Conservation (phyloP, 2,329 filamentous ascomycete species). For the Pseudogymnoascus sp. region DNA sequence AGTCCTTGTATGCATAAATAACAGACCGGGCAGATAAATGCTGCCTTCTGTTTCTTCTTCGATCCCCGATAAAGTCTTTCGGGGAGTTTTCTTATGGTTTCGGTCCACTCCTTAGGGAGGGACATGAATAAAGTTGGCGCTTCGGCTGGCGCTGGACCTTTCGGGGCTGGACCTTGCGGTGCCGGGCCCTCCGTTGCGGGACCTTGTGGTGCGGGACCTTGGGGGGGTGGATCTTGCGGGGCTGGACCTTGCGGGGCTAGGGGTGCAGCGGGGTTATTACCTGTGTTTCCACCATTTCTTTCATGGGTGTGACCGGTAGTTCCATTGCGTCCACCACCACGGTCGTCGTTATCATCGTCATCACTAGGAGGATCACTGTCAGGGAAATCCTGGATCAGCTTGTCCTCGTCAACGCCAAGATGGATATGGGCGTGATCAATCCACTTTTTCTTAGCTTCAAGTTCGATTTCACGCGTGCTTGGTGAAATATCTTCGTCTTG, state of each 20-base stretch:
- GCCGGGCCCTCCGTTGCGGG: no score
- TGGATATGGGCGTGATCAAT: background rate
- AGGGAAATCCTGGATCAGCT: background rate
- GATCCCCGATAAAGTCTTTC: background rate
- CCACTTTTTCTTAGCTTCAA: background rate
- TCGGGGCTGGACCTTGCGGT: background rate
- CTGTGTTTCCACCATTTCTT: background rate
- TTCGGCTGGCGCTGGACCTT: background rate
- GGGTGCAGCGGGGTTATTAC: background rate
- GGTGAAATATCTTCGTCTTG: background rate
- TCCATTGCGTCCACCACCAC: background rate
- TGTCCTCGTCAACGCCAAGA: background rate
- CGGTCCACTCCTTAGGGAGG: background rate
- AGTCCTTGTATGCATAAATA: background rate
- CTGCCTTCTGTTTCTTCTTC: background rate
- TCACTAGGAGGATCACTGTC: conserved; percentile 3
- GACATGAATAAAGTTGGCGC: background rate
- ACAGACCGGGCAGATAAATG: background rate
- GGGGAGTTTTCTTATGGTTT: background rate
- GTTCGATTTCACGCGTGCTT: background rate
- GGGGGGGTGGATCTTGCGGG: background rate
- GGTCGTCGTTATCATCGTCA: background rate
- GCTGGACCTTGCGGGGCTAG: background rate
- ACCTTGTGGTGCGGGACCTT: background rate
- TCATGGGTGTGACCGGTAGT: background rate